Evolutionary conservation across 768 basidiomycete species (phyloP).

Genomic region (Suillus luteus): DNA sequence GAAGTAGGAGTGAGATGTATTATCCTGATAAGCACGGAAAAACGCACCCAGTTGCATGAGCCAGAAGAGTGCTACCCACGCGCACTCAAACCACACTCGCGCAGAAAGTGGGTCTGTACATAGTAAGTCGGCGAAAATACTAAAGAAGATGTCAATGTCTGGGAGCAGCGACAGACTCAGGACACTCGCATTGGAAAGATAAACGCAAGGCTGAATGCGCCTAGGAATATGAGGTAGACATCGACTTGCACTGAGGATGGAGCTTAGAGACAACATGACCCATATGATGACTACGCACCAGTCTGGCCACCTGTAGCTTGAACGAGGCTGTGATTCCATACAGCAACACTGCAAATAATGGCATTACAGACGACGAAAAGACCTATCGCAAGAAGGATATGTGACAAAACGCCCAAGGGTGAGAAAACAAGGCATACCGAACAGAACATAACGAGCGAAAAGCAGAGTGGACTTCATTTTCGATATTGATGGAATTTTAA

Average conservation of each 20-base stretch:
- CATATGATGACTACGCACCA: slow-evolving; percentile 38
- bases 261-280: slow-evolving; percentile 15
- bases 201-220: slow-evolving; percentile 56
- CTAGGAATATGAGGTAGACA: slow-evolving; percentile 59
- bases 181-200: slow-evolving; percentile 59
- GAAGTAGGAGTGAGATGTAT: slow-evolving; percentile 9
- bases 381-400: slow-evolving; percentile 37
- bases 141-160: slow-evolving; percentile 23
- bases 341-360: slow-evolving; percentile 61
- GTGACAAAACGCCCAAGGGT: not conserved
- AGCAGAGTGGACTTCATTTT: slow-evolving; percentile 50
- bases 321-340: slow-evolving; percentile 66
- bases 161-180: not conserved
- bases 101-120: slow-evolving; percentile 52
- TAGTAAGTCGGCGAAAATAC: slow-evolving; percentile 60
- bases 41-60: slow-evolving; percentile 59
- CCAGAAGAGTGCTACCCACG: slow-evolving; percentile 61
- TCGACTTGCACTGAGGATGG: slow-evolving; percentile 48
- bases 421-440: slow-evolving; percentile 43
- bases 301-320: slow-evolving; percentile 32
- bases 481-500: slow-evolving; percentile 28
- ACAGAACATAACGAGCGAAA: slow-evolving; percentile 57
- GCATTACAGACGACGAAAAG: slow-evolving; percentile 66
- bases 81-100: slow-evolving; percentile 72
- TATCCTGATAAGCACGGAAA: slow-evolving; percentile 1